phyloP scores from a whole-genome alignment of 345 rosid genomes.

The Euphorbia lathyris region DNA sequence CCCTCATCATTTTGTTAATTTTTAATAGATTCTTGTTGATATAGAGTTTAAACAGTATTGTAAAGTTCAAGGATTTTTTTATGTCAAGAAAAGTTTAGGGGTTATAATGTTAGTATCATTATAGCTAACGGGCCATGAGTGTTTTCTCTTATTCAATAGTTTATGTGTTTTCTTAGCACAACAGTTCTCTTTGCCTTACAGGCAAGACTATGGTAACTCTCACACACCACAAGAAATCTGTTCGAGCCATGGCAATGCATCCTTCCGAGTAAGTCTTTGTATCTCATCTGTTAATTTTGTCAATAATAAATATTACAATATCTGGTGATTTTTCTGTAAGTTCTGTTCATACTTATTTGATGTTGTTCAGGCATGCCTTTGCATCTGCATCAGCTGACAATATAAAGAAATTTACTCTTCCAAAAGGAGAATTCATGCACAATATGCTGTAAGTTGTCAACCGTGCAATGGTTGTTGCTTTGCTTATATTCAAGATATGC shows the following conservation, averaged over 20 bases:
- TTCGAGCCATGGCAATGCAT: constrained; percentile 91
- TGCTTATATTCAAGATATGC: constrained; percentile 10
- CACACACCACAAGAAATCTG: constrained; percentile 98
- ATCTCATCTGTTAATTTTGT: constrained; percentile 4
- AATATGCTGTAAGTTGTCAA: constrained; percentile 88
- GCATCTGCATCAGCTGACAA: constrained; percentile 99
- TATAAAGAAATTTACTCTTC: constrained; percentile 85
- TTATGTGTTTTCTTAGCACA: not conserved
- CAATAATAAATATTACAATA: not conserved
- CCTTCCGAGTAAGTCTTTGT: constrained; percentile 71
- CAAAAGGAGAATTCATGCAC: constrained; percentile 88
- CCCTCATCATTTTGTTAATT: too few relatives aligned
- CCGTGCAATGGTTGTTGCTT: not conserved
- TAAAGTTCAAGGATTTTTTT: too few relatives aligned
- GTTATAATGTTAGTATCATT: too few relatives aligned
- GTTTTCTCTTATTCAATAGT: not conserved
- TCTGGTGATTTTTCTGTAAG: not conserved
- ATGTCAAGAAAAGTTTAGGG: too few relatives aligned
- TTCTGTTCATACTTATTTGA: constrained; percentile 15
- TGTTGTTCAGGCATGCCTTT: constrained; percentile 63
- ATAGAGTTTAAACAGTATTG: too few relatives aligned
- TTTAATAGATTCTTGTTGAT: too few relatives aligned
- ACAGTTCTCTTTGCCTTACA: constrained; percentile 28
- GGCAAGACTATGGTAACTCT: constrained; percentile 92
- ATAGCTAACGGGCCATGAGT: too few relatives aligned